phyloP scores from a whole-genome alignment of 116 monocot genomes.

The Papilionanthe hybrid region DNA sequence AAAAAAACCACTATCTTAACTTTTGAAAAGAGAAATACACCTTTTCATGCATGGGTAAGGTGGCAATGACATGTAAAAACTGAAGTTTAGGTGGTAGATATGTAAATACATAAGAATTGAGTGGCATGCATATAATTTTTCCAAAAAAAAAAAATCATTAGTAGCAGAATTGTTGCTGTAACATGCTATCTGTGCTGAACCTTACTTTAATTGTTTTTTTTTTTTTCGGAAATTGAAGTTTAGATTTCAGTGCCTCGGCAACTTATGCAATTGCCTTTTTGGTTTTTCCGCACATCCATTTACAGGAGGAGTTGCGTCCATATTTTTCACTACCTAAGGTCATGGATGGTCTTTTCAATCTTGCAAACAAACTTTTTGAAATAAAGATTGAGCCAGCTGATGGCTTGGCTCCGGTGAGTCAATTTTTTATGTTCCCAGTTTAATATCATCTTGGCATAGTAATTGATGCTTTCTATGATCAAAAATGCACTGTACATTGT shows the following conservation, averaged over 20 bases:
- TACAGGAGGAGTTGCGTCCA: constrained; percentile 90
- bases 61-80: too few species aligned
- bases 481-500: not conserved
- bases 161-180: not conserved
- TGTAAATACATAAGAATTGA: too few species aligned
- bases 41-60: too few species aligned
- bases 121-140: too few species aligned
- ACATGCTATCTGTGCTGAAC: not conserved
- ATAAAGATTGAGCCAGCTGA: constrained; percentile 82
- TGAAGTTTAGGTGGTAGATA: too few species aligned
- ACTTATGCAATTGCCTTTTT: not conserved
- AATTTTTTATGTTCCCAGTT: not conserved
- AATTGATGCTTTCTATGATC: not conserved
- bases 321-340: constrained; percentile 90
- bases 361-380: constrained; percentile 84
- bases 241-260: not conserved
- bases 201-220: not conserved
- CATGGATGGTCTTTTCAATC: constrained; percentile 92
- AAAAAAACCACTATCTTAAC: too few species aligned
- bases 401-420: constrained; percentile 73
- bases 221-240: not conserved
- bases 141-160: not conserved
- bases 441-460: not conserved
- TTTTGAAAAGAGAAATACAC: too few species aligned
- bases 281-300: not conserved